Evolutionary conservation across 2,329 filamentous ascomycete species (phyloP), one percentile per base, ranked within the genome.

Genomic region (Basipetospora chlamydospora): DNA sequence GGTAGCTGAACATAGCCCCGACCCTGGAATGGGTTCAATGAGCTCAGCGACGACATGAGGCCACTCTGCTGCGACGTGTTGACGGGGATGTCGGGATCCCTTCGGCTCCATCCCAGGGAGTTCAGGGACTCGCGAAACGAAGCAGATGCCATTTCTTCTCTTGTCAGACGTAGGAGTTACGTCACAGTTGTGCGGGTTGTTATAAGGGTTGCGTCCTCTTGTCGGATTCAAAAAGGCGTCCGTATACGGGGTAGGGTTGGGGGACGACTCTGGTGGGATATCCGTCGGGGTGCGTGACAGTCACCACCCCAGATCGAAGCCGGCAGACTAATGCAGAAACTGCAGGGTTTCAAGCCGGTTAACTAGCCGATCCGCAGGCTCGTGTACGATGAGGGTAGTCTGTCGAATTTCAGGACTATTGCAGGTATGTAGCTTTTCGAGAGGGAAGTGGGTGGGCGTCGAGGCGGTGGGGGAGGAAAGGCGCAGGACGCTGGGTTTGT

Each of bases 61-160:
- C 84, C 80, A 43, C 73, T 77, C 51, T 76, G 72, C 47, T 77
- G 72, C 18, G 58, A 49, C 43, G 80, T 90, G 58, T 73, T 81
- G 49, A 80, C 77, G 44, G 85, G 77, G 38, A 80, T 64, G 51
- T 92, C 82, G 45, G 73, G 58, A 40, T 86, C 80, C 51, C 88
- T 76, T 48, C 88, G 80, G 51, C 84, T 84, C 90, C 90, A 96
- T 42, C 90, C 90, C 50, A 96, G 62, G 41, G 85, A 90, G 66
- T 84, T 92, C 68, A 96, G 86, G 16, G 84, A 92, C 59, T 95
- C 85, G 55, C 87, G 77, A 59, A 98, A 96, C 32, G 84, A 83
- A 47, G 77, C 67, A 46, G 86, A 88, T 42, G 87, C 81, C 87
- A 94, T 94, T 43, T 42, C 57, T 25, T 26, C 11, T 26, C 12